Evolutionary conservation across 805 yeast genomes (phyloP).

Genomic region (Scheffersomyces ergatensis): DNA sequence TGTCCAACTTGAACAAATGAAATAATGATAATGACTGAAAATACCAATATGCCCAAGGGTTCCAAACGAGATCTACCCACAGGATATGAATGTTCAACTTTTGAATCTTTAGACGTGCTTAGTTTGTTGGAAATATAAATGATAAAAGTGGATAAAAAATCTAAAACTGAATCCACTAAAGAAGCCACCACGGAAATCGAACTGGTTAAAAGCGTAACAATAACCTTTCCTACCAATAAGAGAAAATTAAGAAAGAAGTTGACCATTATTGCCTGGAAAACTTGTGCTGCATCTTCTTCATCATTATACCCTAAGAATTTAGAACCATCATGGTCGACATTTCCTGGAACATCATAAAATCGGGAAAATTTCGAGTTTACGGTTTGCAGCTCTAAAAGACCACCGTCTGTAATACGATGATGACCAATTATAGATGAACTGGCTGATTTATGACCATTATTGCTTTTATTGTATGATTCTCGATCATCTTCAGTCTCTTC

Average conservation of each 20-base stretch:
- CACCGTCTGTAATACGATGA: no score
- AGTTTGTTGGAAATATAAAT: constrained; percentile 60
- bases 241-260: constrained; percentile 61
- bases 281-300: constrained; percentile 41
- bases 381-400: constrained; percentile 8
- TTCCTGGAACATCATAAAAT: constrained; percentile 54
- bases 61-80: constrained; percentile 72
- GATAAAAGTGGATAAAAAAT: constrained; percentile 70
- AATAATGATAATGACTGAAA: constrained; percentile 66
- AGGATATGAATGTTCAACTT: constrained; percentile 51
- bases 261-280: constrained; percentile 58
- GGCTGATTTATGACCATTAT: background rate
- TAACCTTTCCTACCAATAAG: constrained; percentile 56
- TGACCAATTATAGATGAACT: background rate
- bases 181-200: constrained; percentile 80
- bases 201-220: constrained; percentile 60
- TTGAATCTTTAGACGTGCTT: constrained; percentile 47
- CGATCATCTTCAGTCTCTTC: constrained; percentile 12
- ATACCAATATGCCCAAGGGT: constrained; percentile 75
- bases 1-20: constrained; percentile 73
- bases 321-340: constrained; percentile 58
- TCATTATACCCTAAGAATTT: constrained; percentile 48
- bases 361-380: constrained; percentile 20
- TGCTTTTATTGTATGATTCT: constrained; percentile 4
- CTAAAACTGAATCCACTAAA: constrained; percentile 71